These are phyloP conservation scores for Rossbeevera mucosa DNA, from an alignment of 768 basidiomycete species.

Conservation along the genomic window DNA sequence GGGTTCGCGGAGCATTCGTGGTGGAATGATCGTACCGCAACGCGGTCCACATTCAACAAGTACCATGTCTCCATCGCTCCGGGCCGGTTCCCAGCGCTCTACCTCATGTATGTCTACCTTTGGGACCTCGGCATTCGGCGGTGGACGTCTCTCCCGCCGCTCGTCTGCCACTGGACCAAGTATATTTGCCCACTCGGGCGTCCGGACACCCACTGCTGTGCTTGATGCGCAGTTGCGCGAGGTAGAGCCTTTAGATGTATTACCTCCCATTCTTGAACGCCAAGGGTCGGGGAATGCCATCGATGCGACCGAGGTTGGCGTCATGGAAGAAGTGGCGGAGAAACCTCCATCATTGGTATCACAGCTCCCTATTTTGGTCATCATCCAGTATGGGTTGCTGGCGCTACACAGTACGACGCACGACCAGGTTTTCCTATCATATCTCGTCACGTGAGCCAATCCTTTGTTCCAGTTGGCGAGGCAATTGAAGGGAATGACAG, in stretches of 20 bases:
- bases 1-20: conserved; percentile 10
- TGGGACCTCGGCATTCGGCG: conserved; percentile 31
- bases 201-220: conserved; percentile 72
- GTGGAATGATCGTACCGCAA: conserved; percentile 22
- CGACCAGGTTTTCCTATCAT: conserved; percentile 88
- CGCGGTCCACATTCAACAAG: conserved; percentile 21
- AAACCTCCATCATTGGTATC: conserved; percentile 64
- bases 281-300: conserved; percentile 27
- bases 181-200: conserved; percentile 82
- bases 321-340: conserved; percentile 40
- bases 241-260: conserved; percentile 35
- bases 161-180: conserved; percentile 58
- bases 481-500: conserved; percentile 34
- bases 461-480: not conserved
- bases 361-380: conserved; percentile 78
- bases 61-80: conserved; percentile 24
- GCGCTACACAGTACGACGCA: conserved; percentile 88
- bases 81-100: conserved; percentile 31
- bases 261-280: conserved; percentile 54
- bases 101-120: conserved; percentile 25
- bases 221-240: conserved; percentile 63
- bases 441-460: conserved; percentile 53
- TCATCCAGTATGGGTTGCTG: conserved; percentile 85
- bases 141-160: conserved; percentile 41
- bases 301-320: conserved; percentile 24